Conservation (phyloP, 768 basidiomycete genomes). For the Psilocybe cubensis region DNA sequence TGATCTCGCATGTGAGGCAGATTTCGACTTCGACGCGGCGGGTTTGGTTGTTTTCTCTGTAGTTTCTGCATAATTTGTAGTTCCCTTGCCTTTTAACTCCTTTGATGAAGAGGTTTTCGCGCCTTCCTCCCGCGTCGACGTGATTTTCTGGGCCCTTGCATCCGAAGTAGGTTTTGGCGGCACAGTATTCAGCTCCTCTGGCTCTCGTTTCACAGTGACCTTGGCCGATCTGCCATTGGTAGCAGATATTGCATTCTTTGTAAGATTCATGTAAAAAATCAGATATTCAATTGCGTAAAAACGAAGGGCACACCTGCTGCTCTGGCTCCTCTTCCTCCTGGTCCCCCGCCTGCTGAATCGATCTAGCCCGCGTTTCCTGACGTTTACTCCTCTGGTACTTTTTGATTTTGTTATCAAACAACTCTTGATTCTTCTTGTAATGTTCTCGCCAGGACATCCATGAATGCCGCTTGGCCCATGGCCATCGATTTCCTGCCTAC, state of each 20-base stretch:
- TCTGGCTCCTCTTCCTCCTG: neutral
- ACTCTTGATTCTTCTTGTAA: constrained; percentile 48
- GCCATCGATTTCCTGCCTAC: constrained; percentile 39
- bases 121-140: too few relatives aligned
- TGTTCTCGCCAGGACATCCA: constrained; percentile 69
- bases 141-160: too few relatives aligned
- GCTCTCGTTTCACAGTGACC: neutral
- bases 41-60: neutral
- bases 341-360: neutral
- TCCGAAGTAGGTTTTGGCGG: too few relatives aligned
- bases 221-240: neutral
- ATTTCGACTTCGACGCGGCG: too few relatives aligned
- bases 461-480: constrained; percentile 54
- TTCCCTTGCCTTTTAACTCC: too few relatives aligned
- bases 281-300: too few relatives aligned
- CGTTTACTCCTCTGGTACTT: neutral
- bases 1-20: neutral
- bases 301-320: too few relatives aligned
- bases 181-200: neutral
- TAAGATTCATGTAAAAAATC: neutral
- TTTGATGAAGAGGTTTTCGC: too few relatives aligned
- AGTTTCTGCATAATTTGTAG: too few relatives aligned
- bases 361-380: neutral
- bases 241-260: neutral
- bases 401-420: constrained; percentile 47